Conservation (phyloP, 2,329 filamentous ascomycete genomes). For the Sarocladium kiliense region DNA sequence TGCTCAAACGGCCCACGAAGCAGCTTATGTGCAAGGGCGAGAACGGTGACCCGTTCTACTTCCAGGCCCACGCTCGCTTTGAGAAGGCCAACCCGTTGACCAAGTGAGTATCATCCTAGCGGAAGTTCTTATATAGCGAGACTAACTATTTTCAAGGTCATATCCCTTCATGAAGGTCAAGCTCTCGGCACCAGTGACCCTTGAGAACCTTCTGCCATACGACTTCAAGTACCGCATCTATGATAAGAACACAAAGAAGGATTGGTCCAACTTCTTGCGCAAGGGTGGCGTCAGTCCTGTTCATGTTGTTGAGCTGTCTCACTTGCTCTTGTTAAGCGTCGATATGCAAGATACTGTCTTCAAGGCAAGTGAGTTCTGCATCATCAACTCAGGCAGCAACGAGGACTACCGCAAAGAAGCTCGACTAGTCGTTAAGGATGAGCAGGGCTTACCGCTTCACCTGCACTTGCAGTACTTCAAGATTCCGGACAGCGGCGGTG, state of each 20-base stretch:
- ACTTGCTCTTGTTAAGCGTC: slow-evolving; percentile 84
- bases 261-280: slow-evolving; percentile 96
- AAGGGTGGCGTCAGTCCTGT: slow-evolving; percentile 97
- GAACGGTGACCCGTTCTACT: slow-evolving; percentile 87
- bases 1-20: slow-evolving; percentile 76
- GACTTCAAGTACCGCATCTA: slow-evolving; percentile 99
- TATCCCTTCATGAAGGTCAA: slow-evolving; percentile 96
- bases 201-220: slow-evolving; percentile 91
- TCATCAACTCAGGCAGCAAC: slow-evolving; percentile 85
- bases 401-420: slow-evolving; percentile 87
- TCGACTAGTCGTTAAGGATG: slow-evolving; percentile 75
- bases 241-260: slow-evolving; percentile 96
- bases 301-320: slow-evolving; percentile 93
- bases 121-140: background rate
- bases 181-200: slow-evolving; percentile 84
- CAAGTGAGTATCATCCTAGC: slow-evolving; percentile 40
- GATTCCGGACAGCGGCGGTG: slow-evolving; percentile 86
- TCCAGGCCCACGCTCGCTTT: slow-evolving; percentile 85
- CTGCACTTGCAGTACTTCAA: slow-evolving; percentile 87
- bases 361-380: slow-evolving; percentile 92
- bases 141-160: slow-evolving; percentile 39
- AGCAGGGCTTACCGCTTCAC: slow-evolving; percentile 70
- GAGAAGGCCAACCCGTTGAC: slow-evolving; percentile 80
- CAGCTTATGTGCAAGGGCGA: slow-evolving; percentile 88
- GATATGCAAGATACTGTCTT: slow-evolving; percentile 96